Conservation (phyloP, 164 flowering plant genomes). For the Taxillus chinensis region DNA sequence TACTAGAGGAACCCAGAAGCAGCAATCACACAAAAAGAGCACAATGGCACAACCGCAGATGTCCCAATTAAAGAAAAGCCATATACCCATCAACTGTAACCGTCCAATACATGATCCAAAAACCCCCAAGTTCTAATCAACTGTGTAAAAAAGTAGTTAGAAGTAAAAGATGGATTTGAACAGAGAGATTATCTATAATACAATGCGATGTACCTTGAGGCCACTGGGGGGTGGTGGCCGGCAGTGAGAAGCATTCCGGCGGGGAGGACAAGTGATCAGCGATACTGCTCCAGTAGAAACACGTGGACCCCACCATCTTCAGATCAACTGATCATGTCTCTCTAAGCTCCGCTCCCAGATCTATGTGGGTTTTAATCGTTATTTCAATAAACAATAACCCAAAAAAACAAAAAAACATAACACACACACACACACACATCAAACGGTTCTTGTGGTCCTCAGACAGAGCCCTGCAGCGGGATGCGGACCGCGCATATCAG, state of each 20-base stretch:
- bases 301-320: constrained; percentile 28
- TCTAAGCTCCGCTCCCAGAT: no score
- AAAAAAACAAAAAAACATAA: no score
- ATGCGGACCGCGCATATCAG: no score
- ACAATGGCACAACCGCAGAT: neutral
- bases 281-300: constrained; percentile 25
- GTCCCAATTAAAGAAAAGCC: neutral
- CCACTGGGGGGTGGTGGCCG: constrained; percentile 35
- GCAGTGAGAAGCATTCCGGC: constrained; percentile 28
- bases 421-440: no score
- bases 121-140: neutral
- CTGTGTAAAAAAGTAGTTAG: neutral
- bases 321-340: neutral
- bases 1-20: neutral
- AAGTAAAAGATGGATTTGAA: no score
- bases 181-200: neutral
- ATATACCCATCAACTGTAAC: neutral
- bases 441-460: no score
- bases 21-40: neutral
- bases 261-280: constrained; percentile 11
- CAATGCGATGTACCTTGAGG: constrained; percentile 23
- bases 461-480: no score
- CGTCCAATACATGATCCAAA: neutral
- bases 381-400: no score
- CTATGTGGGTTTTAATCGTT: no score